Evolutionary conservation across 2,329 filamentous ascomycete species (phyloP), one percentile per base, ranked within the genome.

Genomic region (Neofusicoccum sp.): DNA sequence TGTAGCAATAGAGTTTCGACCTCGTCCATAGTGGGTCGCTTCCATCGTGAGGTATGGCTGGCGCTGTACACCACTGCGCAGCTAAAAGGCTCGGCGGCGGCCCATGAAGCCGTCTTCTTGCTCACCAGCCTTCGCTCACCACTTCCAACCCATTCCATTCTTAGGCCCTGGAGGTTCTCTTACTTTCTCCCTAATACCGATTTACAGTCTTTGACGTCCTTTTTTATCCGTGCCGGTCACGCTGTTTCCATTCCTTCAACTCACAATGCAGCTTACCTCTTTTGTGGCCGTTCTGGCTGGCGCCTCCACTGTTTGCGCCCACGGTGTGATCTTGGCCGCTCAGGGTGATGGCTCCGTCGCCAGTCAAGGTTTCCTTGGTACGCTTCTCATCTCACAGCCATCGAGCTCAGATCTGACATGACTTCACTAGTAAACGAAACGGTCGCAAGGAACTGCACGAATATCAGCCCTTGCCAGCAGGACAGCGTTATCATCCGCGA

Each of bases 381-480:
- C 37, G 70, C 68, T 71, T 67, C 28, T 33, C 45, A 44, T 36
- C 45, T 14, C 29, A 37, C 16, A 9, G 3, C 16, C 11, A 37
- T 45, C 61, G 64, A 49, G 65, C 52, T 41, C 3, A n/a, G n/a
- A n/a, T 28, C 39, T 37, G 2, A 22, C 22, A 22, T 22, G 22
- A 22, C 22, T 22, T 22, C 22, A 22, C 22, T 56, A 72, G 74
- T 74, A 16, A 74, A 76, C 59, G 68, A 69, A 61, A 66, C 65
- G 6, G 65, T 76, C 50, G 73, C 74, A n/a, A 70, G 74, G 36
- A 75, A 76, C 56, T 76, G 74, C 65, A 76, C 73, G 0, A 72
- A 69, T 36, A 76, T 76, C 66, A 73, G 68, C 49, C 74, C 74
- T 41, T 76, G 74, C 67, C 74, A 77, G 64, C 74, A 75, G 49